These are phyloP conservation scores for Rickenella mellea DNA, from an alignment of 768 basidiomycete genomes.

Conservation along the genomic window DNA sequence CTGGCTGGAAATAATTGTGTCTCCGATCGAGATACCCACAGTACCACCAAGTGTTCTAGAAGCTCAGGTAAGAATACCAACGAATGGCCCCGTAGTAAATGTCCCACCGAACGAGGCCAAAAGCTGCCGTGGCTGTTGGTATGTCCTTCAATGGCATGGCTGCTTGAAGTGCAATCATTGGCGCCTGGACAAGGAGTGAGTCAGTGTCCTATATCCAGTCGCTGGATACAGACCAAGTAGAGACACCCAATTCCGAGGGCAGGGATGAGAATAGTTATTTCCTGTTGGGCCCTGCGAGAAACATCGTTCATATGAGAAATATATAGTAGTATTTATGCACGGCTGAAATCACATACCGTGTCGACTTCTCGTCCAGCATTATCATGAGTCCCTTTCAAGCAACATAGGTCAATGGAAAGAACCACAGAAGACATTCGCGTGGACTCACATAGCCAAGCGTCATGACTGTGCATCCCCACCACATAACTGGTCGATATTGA, in stretches of 20 bases:
- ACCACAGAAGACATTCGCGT: too few species aligned
- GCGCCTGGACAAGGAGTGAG: too few species aligned
- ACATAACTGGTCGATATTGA: constrained; percentile 22
- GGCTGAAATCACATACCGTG: constrained; percentile 34
- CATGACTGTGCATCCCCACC: constrained; percentile 17
- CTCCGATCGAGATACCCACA: constrained; percentile 13
- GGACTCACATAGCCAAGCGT: constrained; percentile 18
- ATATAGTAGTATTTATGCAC: too few species aligned
- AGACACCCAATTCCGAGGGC: constrained; percentile 24
- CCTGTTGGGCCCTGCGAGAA: constrained; percentile 20
- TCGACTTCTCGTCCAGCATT: constrained; percentile 24
- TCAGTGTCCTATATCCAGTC: too few species aligned
- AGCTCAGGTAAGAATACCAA: constrained; percentile 5
- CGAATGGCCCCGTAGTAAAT: not conserved
- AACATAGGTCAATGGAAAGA: not conserved
- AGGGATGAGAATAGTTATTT: constrained; percentile 22
- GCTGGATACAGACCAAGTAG: too few species aligned
- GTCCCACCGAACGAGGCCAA: constrained; percentile 22
- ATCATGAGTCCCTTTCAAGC: constrained; percentile 13
- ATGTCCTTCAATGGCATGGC: constrained; percentile 36
- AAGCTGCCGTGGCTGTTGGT: constrained; percentile 30
- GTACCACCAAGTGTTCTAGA: constrained; percentile 11
- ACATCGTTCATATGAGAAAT: constrained; percentile 1
- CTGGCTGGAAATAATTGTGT: constrained; percentile 7
- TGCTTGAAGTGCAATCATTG: constrained; percentile 30